Conservation (phyloP, 768 basidiomycete species). For the Naganishia randhawae region DNA sequence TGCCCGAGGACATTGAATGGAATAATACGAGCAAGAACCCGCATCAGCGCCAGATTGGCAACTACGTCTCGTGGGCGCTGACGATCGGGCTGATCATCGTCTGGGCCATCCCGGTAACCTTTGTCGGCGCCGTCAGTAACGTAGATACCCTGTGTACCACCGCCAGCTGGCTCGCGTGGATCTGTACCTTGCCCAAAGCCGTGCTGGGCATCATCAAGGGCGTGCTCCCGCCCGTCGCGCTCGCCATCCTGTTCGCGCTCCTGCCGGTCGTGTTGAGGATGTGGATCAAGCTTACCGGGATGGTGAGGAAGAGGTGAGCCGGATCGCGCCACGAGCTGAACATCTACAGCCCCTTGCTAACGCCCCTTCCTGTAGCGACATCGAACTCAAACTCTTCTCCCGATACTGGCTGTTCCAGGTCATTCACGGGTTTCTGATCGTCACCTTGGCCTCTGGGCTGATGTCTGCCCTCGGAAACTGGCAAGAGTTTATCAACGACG, state of each 20-base stretch:
- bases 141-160: slow-evolving; percentile 44
- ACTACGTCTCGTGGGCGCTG: slow-evolving; percentile 43
- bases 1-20: slow-evolving; percentile 51
- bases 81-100: slow-evolving; percentile 51
- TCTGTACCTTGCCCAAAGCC: slow-evolving; percentile 40
- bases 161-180: slow-evolving; percentile 47
- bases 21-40: slow-evolving; percentile 47
- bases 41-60: slow-evolving; percentile 43
- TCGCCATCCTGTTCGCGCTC: slow-evolving; percentile 51
- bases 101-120: slow-evolving; percentile 46
- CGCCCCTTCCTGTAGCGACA: slow-evolving; percentile 35
- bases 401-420: slow-evolving; percentile 51
- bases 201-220: slow-evolving; percentile 49
- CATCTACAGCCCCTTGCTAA: neutral
- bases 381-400: slow-evolving; percentile 48
- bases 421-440: slow-evolving; percentile 52
- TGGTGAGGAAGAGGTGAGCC: slow-evolving; percentile 43
- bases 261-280: slow-evolving; percentile 48
- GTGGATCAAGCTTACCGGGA: slow-evolving; percentile 45
- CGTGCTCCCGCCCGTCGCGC: slow-evolving; percentile 48
- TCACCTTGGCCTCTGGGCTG: slow-evolving; percentile 49
- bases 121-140: slow-evolving; percentile 50
- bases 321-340: neutral
- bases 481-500: neutral
- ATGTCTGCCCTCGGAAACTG: slow-evolving; percentile 31